phyloP scores from a whole-genome alignment of 768 basidiomycete species.

The Butyriboletus loyo region DNA sequence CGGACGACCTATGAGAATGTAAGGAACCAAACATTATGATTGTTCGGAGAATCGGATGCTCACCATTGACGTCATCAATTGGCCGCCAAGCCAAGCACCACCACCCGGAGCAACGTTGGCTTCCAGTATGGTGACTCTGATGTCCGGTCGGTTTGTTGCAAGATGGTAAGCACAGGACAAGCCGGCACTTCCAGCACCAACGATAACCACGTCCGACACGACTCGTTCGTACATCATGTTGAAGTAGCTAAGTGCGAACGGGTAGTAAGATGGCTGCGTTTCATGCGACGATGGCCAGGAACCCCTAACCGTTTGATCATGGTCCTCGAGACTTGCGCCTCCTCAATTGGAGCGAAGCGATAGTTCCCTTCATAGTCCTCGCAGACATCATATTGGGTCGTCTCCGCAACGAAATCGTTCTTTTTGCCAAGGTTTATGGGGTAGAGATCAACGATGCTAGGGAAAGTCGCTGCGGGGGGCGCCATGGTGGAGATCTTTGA shows the following conservation, averaged over 20 bases:
- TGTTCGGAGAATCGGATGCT: background rate
- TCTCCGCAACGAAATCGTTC: constrained; percentile 8
- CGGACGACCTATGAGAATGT: constrained; percentile 54
- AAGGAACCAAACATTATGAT: background rate
- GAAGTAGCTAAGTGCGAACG: constrained; percentile 53
- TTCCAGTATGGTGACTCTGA: constrained; percentile 65
- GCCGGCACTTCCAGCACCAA: constrained; percentile 70
- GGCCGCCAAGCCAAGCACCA: constrained; percentile 76
- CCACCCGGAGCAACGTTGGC: constrained; percentile 79
- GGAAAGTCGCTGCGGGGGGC: constrained; percentile 35
- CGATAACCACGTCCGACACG: constrained; percentile 75
- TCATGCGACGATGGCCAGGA: background rate
- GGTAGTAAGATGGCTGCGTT: constrained; percentile 6
- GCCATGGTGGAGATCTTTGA: constrained; percentile 30
- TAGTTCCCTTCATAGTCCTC: constrained; percentile 57
- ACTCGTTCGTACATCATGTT: constrained; percentile 68
- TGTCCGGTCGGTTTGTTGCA: constrained; percentile 62
- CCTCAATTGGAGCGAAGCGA: constrained; percentile 69
- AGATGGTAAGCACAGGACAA: constrained; percentile 74
- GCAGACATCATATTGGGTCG: constrained; percentile 17
- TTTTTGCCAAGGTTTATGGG: constrained; percentile 25
- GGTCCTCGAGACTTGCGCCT: constrained; percentile 71
- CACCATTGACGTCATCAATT: constrained; percentile 80
- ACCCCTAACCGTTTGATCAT: constrained; percentile 65
- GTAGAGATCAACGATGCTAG: constrained; percentile 19